These are phyloP conservation scores for Nicotiana attenuata DNA, from an alignment of 257 asterid species.

Conservation along the genomic window DNA sequence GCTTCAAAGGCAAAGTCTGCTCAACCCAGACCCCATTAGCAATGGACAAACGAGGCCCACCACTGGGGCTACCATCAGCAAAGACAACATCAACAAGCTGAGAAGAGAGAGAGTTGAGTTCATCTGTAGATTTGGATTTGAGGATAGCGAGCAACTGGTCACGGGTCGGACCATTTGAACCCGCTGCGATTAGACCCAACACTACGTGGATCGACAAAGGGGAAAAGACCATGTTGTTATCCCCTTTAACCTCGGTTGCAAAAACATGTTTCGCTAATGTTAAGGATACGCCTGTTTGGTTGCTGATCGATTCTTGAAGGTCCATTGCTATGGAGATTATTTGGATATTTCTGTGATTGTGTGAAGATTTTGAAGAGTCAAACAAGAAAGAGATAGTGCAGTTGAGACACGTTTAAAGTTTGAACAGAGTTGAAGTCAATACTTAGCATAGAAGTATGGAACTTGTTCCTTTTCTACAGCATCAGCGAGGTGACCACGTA, in stretches of 20 bases:
- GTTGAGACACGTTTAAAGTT: neutral
- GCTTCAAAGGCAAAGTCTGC: conserved; percentile 30
- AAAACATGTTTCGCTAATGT: conserved; percentile 19
- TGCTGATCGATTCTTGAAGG: conserved; percentile 24
- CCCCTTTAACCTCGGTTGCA: conserved; percentile 19
- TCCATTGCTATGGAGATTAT: conserved; percentile 22
- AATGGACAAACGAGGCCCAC: conserved; percentile 34
- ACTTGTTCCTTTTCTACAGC: too few species aligned
- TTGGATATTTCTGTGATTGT: neutral
- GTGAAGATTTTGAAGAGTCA: neutral
- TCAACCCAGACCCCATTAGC: conserved; percentile 42
- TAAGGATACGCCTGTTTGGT: conserved; percentile 28
- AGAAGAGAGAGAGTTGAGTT: conserved; percentile 25
- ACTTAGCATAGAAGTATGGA: neutral
- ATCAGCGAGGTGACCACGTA: too few species aligned
- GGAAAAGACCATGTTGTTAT: conserved; percentile 29
- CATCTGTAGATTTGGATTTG: conserved; percentile 23
- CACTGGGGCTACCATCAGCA: conserved; percentile 30
- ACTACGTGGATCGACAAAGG: conserved; percentile 34
- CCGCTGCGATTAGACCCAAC: conserved; percentile 31
- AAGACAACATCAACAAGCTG: conserved; percentile 26
- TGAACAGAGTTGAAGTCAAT: neutral
- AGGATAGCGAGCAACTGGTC: conserved; percentile 34
- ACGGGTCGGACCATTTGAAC: conserved; percentile 29
- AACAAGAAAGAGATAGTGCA: neutral